Evolutionary conservation across 169 alveolate species (phyloP), one percentile per base, ranked within the genome.

Genomic region (Eimeria praecox): DNA sequence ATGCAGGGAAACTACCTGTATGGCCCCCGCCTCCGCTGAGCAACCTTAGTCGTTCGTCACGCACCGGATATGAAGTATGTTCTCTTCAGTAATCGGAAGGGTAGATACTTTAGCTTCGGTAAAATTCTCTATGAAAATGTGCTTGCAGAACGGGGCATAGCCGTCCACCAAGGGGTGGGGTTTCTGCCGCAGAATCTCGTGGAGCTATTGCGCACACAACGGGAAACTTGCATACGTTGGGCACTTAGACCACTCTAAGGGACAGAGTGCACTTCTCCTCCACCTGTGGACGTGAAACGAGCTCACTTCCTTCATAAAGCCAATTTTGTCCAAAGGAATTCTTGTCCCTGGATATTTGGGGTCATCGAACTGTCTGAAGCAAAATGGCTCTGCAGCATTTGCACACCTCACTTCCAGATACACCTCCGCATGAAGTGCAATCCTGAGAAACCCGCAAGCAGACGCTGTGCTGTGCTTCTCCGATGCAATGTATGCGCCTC

Each of bases 121-220:
- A 96, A 99, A 99, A 98, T 99, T 99, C 77, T 97, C 98, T 33
- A 99, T 96, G 97, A 99, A 99, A 46, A 99, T 82, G 96, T 99
- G 99, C 90, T 99, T 99, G 97, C 99, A 99, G 96, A 99, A 99
- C 3, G 99, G 99, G 62, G 99, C 99, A 97, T 99, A 99, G 16
- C 99, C 99, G 93, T 97, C 98, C 71, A 94, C 94, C 20, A 98
- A 96, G 27, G 95, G 90, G 27, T 95, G 95, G 56, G 94, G 89
- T 22, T 96, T 95, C 27, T 94, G 64, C 27, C 95, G 88, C 33
- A 97, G 77, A 24, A 96, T 77, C 78, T 97, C 97, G 94, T 89
- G 75, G 9, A 95, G 94, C 96, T 95, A 2, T 49, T 12, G 78
- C 38, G 20, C 44, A 35, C 90, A 44, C 91, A 54, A 40, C 52